phyloP scores from a whole-genome alignment of 257 asterid species.

The Solanum gandarillasii region DNA sequence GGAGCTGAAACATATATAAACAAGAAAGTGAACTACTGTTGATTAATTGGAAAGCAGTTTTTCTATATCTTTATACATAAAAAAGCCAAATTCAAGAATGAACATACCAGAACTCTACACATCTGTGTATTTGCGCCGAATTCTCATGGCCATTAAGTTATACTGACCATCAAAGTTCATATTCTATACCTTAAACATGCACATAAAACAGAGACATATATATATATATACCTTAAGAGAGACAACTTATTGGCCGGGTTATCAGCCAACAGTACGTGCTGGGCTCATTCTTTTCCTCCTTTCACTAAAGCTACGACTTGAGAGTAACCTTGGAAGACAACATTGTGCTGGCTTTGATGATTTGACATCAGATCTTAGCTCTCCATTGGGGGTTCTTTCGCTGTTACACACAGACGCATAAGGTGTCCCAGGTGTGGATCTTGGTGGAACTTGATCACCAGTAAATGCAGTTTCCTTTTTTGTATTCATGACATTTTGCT shows the following conservation, averaged over 20 bases:
- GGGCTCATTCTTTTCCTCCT: constrained; percentile 38
- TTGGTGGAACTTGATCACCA: constrained; percentile 3
- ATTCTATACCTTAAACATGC: neutral
- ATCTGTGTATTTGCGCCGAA: neutral
- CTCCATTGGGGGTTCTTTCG: constrained; percentile 21
- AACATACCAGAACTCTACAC: neutral
- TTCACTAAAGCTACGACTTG: constrained; percentile 43
- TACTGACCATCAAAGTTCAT: neutral
- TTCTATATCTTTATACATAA: neutral
- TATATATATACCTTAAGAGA: neutral
- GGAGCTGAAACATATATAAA: neutral
- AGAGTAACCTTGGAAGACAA: constrained; percentile 57
- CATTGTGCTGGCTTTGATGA: constrained; percentile 29
- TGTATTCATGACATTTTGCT: constrained; percentile 5
- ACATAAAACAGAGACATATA: neutral
- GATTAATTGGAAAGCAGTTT: neutral
- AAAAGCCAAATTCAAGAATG: neutral
- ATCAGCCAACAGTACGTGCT: constrained; percentile 11
- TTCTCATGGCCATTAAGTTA: neutral
- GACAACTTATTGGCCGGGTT: neutral
- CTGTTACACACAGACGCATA: constrained; percentile 10
- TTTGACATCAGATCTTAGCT: constrained; percentile 4
- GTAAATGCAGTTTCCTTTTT: neutral
- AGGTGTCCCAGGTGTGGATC: constrained; percentile 22
- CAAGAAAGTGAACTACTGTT: neutral